Evolutionary conservation across 495 filamentous ascomycete species (phyloP), one percentile per base, ranked within the genome.

Genomic region (Lentithecium fluviatile): DNA sequence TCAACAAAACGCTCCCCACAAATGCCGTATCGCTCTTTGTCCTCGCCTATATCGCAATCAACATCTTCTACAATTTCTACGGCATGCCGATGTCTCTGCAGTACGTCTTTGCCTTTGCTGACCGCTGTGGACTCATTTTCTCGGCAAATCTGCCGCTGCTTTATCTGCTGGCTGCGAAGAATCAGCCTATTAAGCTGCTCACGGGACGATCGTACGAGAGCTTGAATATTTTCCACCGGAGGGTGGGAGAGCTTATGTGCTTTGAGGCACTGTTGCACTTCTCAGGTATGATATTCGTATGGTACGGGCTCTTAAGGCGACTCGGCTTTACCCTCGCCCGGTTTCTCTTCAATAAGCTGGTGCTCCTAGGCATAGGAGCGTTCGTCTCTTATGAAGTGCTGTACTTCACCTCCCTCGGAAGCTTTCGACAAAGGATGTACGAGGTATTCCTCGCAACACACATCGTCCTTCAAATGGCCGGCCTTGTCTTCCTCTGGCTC

Each of bases 131-230:
- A 6, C 60, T 79, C 15, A 52, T 83, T 4, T 83, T 83, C 64
- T 69, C 81, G 24, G 79, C 79, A 58, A 85, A 87, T 65, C 75
- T 87, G 0, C 82, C 83, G 1, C 71, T 84, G 15, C 72, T 87
- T 6, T 85, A 87, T 69, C 72, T 87, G 21, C 74, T 88, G 1
- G 73, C 80, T 2, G 82, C 84, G 52, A 88, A 87, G 66, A 87
- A 83, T 62, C 82, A 83, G 47, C 84, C 83, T 0, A 60, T 87
- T 10, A 79, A 78, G 25, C 58, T 77, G 0, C 69, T 86, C 13
- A 86, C 84, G 0, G 83, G 84, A 11, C 78, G 77, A 55, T 85
- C 83, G 0, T 87, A 87, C 67, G 83, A 86, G 69, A 77, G 78
- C 6, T 75, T 87, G 42, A 87, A 86, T 62, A 81, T 86, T 19